A percentile compares a stretch with the other conserved stretches of the same genome.
Evolutionary conservation across 805 yeast genomes (phyloP).

Genomic region (Komagataella ulmi): DNA sequence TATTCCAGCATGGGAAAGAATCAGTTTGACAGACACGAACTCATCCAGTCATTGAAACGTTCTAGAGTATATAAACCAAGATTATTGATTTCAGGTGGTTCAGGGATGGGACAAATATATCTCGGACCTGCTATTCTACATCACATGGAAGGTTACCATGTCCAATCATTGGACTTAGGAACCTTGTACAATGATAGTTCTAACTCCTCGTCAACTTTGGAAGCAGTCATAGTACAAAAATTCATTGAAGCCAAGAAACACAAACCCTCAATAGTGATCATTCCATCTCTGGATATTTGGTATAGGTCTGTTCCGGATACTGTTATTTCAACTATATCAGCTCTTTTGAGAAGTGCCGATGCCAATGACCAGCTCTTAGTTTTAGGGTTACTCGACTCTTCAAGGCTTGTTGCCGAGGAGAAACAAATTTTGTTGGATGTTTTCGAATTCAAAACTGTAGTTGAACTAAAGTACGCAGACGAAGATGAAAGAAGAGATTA

Average conservation of each 20-base stretch:
- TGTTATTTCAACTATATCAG: conserved; percentile 59
- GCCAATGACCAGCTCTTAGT: conserved; percentile 65
- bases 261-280: conserved; percentile 72
- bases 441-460: conserved; percentile 45
- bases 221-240: conserved; percentile 69
- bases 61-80: conserved; percentile 75
- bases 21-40: conserved; percentile 59
- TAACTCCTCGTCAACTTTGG: conserved; percentile 52
- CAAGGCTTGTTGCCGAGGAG: conserved; percentile 17
- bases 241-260: conserved; percentile 83
- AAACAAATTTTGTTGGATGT: conserved; percentile 34
- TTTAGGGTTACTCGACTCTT: conserved; percentile 52
- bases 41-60: conserved; percentile 22
- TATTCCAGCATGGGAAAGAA: conserved; percentile 41
- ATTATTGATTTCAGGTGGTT: conserved; percentile 54
- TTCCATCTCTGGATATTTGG: conserved; percentile 80
- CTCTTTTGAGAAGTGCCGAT: conserved; percentile 52
- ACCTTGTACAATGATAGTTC: conserved; percentile 58
- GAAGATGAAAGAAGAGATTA: conserved; percentile 35
- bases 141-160: conserved; percentile 77
- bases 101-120: conserved; percentile 82
- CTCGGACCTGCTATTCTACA: conserved; percentile 72
- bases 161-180: conserved; percentile 76
- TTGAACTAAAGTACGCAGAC: conserved; percentile 26
- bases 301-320: conserved; percentile 49